phyloP scores from a whole-genome alignment of 1,284 basidiomycete genomes.

The Somion occarium region DNA sequence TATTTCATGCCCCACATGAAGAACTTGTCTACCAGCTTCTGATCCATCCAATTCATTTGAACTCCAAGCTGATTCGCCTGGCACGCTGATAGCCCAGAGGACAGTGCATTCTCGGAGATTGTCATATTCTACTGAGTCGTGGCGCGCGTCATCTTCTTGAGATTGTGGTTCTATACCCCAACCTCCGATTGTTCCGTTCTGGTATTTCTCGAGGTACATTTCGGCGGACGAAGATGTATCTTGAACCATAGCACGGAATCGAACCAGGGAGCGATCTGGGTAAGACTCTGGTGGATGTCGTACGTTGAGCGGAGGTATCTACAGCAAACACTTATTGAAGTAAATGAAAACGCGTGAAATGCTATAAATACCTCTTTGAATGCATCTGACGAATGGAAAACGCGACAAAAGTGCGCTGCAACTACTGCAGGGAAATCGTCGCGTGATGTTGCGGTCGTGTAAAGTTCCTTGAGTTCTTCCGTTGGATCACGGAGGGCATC shows the following conservation, averaged over 20 bases:
- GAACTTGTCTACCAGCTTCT: conserved; percentile 8
- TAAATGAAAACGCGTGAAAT: conserved; percentile 2
- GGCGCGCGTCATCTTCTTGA: conserved; percentile 21
- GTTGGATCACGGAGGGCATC: conserved; percentile 48
- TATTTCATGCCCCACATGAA: conserved; percentile 41
- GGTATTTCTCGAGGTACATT: conserved; percentile 54
- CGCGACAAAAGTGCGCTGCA: conserved; percentile 41
- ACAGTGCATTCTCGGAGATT: conserved; percentile 57
- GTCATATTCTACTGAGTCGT: conserved; percentile 35
- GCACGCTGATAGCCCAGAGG: conserved; percentile 68
- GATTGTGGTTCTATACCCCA: conserved; percentile 53
- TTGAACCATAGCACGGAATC: conserved; percentile 75
- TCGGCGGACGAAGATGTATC: conserved; percentile 70
- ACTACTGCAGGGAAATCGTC: conserved; percentile 44
- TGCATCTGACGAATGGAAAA: conserved; percentile 39
- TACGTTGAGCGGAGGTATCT: conserved; percentile 55
- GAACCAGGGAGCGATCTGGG: conserved; percentile 49
- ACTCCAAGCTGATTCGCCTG: conserved; percentile 55
- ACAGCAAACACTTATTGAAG: background rate
- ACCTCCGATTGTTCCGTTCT: conserved; percentile 48
- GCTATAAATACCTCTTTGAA: conserved; percentile 37
- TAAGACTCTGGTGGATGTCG: conserved; percentile 42
- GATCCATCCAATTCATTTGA: conserved; percentile 31
- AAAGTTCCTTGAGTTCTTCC: conserved; percentile 42
- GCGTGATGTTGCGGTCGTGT: conserved; percentile 21